Evolutionary conservation across 805 yeast species (phyloP), one percentile per base, ranked within the genome.

Genomic region (Myxozyma vanderwaltii): DNA sequence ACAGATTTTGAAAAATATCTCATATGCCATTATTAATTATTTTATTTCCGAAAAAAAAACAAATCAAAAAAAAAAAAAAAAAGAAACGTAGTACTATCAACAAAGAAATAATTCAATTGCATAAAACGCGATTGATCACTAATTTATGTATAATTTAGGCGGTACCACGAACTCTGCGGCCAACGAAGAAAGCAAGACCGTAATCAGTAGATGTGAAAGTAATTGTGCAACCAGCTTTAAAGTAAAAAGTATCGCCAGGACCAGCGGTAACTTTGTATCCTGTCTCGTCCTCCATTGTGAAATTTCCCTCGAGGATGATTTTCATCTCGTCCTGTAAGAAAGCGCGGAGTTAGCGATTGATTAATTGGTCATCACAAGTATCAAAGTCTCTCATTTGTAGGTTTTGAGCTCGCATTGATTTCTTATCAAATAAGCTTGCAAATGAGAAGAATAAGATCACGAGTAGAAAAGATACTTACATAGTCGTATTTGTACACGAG

Each of bases 231-330:
- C 88, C 89, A 70, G 84, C 82, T 68, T 79, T 81, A 76, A 86
- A 82, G 78, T 80, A 84, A 67, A 86, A 79, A 29, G 83, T 84
- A 67, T 85, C 89, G 54, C 90, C 90, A 53, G 86, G 86, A 44
- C 77, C 71, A 56, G 80, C 86, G 55, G 74, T 75, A 53, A 82
- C 84, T 61, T 77, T 76, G 71, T 77, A 76, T 24, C 90, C 90
- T 54, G 84, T 79, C 74, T 83, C 86, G 68, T 86, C 90, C 59
- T 82, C 68, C 67, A 86, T 77, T 52, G 77, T 75, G 77, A 82
- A 85, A 69, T 81, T 83, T 65, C 89, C 89, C 72, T 86, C 89
- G 63, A 85, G 78, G 71, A 84, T 80, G 67, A 86, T 77, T 75
- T 86, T 86, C 82, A 84, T 81, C 75, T 85, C 90, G 69, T 86